A percentile compares a stretch with the other conserved stretches of the same genome.
phyloP scores from a whole-genome alignment of 352 stramenopile genomes.

The Phytophthora meadii region DNA sequence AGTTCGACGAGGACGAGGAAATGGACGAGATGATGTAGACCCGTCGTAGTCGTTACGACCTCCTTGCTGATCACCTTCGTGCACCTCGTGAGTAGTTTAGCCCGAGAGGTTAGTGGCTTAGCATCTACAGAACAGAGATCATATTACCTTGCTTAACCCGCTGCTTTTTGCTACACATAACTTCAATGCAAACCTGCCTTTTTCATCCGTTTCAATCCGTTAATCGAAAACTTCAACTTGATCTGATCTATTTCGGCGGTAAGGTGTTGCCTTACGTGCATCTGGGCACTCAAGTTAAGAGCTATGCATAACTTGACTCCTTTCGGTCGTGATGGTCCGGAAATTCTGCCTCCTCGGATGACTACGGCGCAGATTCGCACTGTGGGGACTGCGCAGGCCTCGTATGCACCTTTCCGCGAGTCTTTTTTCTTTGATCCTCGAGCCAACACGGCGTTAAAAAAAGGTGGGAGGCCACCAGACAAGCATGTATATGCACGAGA shows the following conservation, averaged over 20 bases:
- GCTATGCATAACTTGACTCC: constrained; percentile 1
- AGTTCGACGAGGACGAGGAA: constrained; percentile 96
- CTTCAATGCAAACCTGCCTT: constrained; percentile 13
- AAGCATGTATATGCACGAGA: constrained; percentile 41
- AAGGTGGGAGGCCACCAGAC: constrained; percentile 45
- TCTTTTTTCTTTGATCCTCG: constrained; percentile 68
- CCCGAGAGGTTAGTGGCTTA: constrained; percentile 60
- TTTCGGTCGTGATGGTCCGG: constrained; percentile 14
- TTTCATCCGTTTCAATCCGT: not conserved
- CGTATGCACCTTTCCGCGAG: constrained; percentile 67
- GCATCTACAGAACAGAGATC: constrained; percentile 67
- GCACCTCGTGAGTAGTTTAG: constrained; percentile 62
- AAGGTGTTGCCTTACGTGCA: constrained; percentile 22
- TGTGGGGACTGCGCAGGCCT: constrained; percentile 11
- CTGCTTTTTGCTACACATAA: constrained; percentile 26
- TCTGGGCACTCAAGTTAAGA: not conserved
- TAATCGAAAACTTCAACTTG: constrained; percentile 12
- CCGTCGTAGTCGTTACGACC: constrained; percentile 45
- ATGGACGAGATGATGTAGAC: constrained; percentile 94
- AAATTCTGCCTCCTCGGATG: constrained; percentile 18
- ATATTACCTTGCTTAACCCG: constrained; percentile 65
- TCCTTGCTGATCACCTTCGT: constrained; percentile 48
- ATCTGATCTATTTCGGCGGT: constrained; percentile 36
- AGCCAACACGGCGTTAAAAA: constrained; percentile 56
- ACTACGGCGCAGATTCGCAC: constrained; percentile 22